Evolutionary conservation across 352 stramenopile species (phyloP).

Genomic region (Halophytophthora batemanensis): DNA sequence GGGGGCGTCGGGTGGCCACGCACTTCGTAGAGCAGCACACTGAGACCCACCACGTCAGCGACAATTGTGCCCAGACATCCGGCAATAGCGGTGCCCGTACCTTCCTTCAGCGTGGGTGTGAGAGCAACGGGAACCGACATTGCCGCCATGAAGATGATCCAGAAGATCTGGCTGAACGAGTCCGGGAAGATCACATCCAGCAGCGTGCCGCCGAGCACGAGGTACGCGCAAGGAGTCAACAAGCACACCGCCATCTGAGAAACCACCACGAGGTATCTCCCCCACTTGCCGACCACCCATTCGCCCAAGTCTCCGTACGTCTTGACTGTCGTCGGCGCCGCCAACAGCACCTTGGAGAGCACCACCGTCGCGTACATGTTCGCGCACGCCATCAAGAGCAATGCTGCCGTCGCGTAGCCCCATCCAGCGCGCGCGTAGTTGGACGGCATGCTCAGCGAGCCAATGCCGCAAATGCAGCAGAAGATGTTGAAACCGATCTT

Average conservation of each 20-base stretch:
- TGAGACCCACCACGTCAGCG: conserved; percentile 5
- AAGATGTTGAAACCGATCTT: conserved; percentile 19
- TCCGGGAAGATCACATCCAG: conserved; percentile 22
- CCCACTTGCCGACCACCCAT: conserved; percentile 18
- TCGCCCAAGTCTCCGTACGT: conserved; percentile 30
- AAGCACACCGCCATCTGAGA: conserved; percentile 12
- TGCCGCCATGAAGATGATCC: conserved; percentile 10
- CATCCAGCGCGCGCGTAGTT: conserved; percentile 31
- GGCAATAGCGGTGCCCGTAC: conserved; percentile 4
- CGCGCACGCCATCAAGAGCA: conserved; percentile 28
- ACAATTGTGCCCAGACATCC: conserved; percentile 10
- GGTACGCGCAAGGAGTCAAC: conserved; percentile 14
- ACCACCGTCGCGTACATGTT: conserved; percentile 30
- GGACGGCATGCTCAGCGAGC: conserved; percentile 34
- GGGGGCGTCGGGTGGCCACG: conserved; percentile 7
- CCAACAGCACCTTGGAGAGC: conserved; percentile 25
- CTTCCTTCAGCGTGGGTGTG: conserved; percentile 10
- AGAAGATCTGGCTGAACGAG: conserved; percentile 10
- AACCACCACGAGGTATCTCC: conserved; percentile 17
- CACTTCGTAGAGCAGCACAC: conserved; percentile 10
- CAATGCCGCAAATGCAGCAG: conserved; percentile 18
- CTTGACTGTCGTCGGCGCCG: conserved; percentile 17
- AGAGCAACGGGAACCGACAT: conserved; percentile 5
- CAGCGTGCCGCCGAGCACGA: conserved; percentile 22
- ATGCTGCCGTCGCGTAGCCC: conserved; percentile 17